phyloP scores from a whole-genome alignment of 108 stramenopile genomes.

The Epithemia pelagica region DNA sequence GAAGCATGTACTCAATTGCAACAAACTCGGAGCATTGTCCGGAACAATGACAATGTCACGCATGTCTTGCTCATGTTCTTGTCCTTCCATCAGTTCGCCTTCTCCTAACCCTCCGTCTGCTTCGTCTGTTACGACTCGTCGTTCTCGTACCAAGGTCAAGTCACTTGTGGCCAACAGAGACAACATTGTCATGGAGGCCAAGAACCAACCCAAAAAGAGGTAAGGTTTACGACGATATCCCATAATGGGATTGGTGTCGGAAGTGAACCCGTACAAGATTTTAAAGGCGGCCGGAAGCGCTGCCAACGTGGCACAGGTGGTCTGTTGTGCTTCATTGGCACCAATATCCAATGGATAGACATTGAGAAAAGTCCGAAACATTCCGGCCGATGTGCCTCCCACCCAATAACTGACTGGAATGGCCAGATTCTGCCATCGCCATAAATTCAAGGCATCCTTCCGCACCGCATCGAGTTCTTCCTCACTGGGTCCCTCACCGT shows the following conservation, averaged over 20 bases:
- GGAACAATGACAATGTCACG: slow-evolving; percentile 22
- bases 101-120: slow-evolving; percentile 9
- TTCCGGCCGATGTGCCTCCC: slow-evolving; percentile 55
- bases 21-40: slow-evolving; percentile 48
- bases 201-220: slow-evolving; percentile 74
- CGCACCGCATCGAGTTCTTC: not conserved
- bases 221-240: slow-evolving; percentile 69
- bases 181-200: slow-evolving; percentile 40
- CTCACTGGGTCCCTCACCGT: not conserved
- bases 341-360: slow-evolving; percentile 72
- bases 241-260: slow-evolving; percentile 50
- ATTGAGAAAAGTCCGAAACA: slow-evolving; percentile 61
- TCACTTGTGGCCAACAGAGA: slow-evolving; percentile 30
- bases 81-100: no score
- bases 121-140: not conserved
- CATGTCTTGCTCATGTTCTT: slow-evolving; percentile 23
- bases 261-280: slow-evolving; percentile 55
- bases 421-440: slow-evolving; percentile 57
- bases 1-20: slow-evolving; percentile 41
- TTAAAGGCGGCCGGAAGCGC: slow-evolving; percentile 60
- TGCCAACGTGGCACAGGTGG: slow-evolving; percentile 41
- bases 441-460: slow-evolving; percentile 22
- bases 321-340: slow-evolving; percentile 77
- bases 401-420: slow-evolving; percentile 65
- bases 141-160: slow-evolving; percentile 12